Evolutionary conservation across 805 yeast species (phyloP), one percentile per base, ranked within the genome.

Genomic region (Teunomyces gatunensis): DNA sequence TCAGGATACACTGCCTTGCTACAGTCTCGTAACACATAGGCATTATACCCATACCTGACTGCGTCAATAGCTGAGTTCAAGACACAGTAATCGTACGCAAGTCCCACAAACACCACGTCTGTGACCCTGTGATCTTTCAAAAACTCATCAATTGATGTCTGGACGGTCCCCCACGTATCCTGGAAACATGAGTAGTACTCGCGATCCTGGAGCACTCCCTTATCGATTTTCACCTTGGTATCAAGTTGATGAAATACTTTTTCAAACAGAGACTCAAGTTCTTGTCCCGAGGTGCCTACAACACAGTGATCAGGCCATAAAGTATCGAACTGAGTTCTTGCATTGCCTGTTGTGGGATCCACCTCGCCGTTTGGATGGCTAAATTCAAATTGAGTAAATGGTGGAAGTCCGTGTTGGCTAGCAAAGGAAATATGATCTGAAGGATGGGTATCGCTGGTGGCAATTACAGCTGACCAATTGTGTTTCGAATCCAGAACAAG

Each of bases 281-380:
- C 73, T 0, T 91, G 77, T 0, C 97, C 98, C 4, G 53, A 42
- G 0, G 90, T 74, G 44, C 75, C 73, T 58, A 88, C 91, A 12
- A 91, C 79, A 64, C 97, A 91, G 61, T 91, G 98, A 47, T 80
- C 91, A 0, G 98, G 97, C 97, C 97, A 91, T 3, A 89, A 73
- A 0, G 76, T 73, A 52, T 81, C 83, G 3, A 50, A 56, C 32
- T 67, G 51, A 11, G 61, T 59, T 11, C 61, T 47, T 3, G 61
- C 54, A 23, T 57, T 29, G 17, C 66, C 65, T 0, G 66, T 61
- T 2, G 46, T 46, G 1, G 52, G 49, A 48, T 67, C 69, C 1
- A 52, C 49, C 11, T 60, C 65, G 0, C 58, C 58, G 6, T 68
- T 54, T 0, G 94, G 91, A 42, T 83, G 79, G 1, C 56, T 44